Conservation (phyloP, 768 basidiomycete genomes). For the Leucocoprinus leucothites region DNA sequence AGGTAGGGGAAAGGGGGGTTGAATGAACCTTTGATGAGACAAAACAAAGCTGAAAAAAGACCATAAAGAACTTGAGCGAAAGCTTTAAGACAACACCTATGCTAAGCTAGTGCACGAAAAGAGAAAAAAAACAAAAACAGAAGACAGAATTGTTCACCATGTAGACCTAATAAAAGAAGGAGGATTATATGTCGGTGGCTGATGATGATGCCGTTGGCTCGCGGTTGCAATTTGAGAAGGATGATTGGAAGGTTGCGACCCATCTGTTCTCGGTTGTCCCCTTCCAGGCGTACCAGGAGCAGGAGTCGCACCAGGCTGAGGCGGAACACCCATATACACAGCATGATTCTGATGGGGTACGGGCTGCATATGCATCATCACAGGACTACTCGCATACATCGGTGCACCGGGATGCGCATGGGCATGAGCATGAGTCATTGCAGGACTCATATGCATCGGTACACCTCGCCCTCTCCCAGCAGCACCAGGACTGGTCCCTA, state of each 20-base stretch:
- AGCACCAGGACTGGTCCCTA: conserved; percentile 22
- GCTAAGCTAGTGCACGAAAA: conserved; percentile 13
- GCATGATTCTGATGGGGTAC: conserved; percentile 40
- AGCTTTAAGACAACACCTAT: conserved; percentile 24
- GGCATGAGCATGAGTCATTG: conserved; percentile 53
- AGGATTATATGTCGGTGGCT: conserved; percentile 10
- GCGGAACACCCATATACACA: conserved; percentile 30
- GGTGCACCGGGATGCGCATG: conserved; percentile 50
- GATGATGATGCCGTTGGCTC: conserved; percentile 18
- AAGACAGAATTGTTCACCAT: conserved; percentile 39
- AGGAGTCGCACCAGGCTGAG: background rate
- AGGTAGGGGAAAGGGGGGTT: background rate
- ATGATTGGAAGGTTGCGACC: conserved; percentile 23
- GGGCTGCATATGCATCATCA: conserved; percentile 61
- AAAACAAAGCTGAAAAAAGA: conserved; percentile 16
- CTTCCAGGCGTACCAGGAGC: conserved; percentile 35
- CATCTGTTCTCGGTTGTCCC: conserved; percentile 45
- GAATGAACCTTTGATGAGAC: conserved; percentile 15
- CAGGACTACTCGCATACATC: conserved; percentile 70
- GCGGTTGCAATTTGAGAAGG: conserved; percentile 38
- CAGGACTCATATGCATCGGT: conserved; percentile 64
- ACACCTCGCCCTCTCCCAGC: conserved; percentile 44
- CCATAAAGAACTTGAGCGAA: conserved; percentile 36
- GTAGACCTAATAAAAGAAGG: conserved; percentile 42
- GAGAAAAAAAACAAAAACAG: conserved; percentile 1